Percentiles rank a stretch among this genome's conserved stretches.
These are phyloP conservation scores for Globisporangium canariense DNA, from an alignment of 352 stramenopile genomes.

Conservation along the genomic window DNA sequence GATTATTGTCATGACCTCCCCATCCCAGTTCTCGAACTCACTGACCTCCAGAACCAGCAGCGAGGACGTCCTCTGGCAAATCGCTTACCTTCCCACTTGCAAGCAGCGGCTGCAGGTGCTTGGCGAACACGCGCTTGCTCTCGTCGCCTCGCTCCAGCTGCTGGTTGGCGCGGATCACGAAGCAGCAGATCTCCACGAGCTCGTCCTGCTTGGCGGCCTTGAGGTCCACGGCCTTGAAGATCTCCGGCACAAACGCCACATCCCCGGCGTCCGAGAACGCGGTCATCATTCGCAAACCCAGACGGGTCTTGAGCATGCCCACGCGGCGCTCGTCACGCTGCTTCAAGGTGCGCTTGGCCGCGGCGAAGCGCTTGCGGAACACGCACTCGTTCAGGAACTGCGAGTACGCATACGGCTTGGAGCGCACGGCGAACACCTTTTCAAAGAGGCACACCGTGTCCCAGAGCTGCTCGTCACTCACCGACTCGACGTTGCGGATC, in stretches of 20 bases:
- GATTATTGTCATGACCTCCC: not conserved
- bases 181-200: conserved; percentile 22
- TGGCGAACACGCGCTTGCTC: conserved; percentile 19
- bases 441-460: conserved; percentile 27
- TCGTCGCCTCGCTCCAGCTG: conserved; percentile 24
- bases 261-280: conserved; percentile 27
- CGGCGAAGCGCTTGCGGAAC: conserved; percentile 23
- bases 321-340: conserved; percentile 24
- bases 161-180: conserved; percentile 30
- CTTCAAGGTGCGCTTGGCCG: conserved; percentile 28
- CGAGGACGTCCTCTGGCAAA: conserved; percentile 4
- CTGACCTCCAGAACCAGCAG: not conserved
- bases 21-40: not conserved
- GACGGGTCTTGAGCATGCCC: conserved; percentile 22
- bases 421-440: conserved; percentile 28
- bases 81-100: conserved; percentile 1
- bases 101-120: conserved; percentile 23
- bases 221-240: conserved; percentile 32
- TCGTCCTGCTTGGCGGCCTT: conserved; percentile 21
- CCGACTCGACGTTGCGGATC: conserved; percentile 24
- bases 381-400: conserved; percentile 44
- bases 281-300: conserved; percentile 25
- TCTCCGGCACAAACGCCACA: conserved; percentile 27
- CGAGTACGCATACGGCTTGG: conserved; percentile 33
- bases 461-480: conserved; percentile 41